phyloP scores from a whole-genome alignment of 176 grass and related monocot species.

The Phragmites australis region DNA sequence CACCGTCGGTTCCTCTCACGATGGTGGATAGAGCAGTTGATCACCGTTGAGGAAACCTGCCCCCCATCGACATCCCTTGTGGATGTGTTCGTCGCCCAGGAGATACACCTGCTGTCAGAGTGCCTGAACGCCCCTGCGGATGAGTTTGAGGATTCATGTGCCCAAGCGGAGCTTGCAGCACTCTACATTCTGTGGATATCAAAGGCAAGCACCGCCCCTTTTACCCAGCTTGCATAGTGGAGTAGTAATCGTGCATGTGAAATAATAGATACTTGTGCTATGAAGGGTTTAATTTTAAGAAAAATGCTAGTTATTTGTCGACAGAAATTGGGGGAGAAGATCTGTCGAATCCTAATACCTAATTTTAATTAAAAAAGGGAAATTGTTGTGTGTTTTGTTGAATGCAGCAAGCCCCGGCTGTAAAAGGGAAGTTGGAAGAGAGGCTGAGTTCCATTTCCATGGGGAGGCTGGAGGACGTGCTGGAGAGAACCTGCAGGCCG shows the following conservation, averaged over 20 bases:
- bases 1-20: slow-evolving; percentile 82
- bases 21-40: slow-evolving; percentile 58
- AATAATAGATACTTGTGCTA: not conserved
- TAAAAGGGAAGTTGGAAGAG: slow-evolving; percentile 36
- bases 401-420: slow-evolving; percentile 39
- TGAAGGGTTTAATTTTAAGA: not conserved
- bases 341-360: no score
- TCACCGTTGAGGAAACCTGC: slow-evolving; percentile 17
- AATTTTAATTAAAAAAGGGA: not conserved
- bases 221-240: not conserved
- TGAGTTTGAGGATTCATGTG: slow-evolving; percentile 20
- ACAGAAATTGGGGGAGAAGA: no score
- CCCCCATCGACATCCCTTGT: slow-evolving; percentile 11
- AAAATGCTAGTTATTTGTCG: no score
- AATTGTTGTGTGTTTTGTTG: not conserved
- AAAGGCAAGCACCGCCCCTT: slow-evolving; percentile 9
- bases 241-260: not conserved
- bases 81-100: slow-evolving; percentile 59
- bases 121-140: slow-evolving; percentile 2
- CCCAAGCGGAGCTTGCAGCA: slow-evolving; percentile 37
- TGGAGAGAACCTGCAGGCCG: slow-evolving; percentile 23
- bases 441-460: slow-evolving; percentile 5
- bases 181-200: slow-evolving; percentile 48
- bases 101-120: slow-evolving; percentile 54
- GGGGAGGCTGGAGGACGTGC: slow-evolving; percentile 33